Conservation (phyloP, 208 protist species). For the Trypanosoma lewisi region DNA sequence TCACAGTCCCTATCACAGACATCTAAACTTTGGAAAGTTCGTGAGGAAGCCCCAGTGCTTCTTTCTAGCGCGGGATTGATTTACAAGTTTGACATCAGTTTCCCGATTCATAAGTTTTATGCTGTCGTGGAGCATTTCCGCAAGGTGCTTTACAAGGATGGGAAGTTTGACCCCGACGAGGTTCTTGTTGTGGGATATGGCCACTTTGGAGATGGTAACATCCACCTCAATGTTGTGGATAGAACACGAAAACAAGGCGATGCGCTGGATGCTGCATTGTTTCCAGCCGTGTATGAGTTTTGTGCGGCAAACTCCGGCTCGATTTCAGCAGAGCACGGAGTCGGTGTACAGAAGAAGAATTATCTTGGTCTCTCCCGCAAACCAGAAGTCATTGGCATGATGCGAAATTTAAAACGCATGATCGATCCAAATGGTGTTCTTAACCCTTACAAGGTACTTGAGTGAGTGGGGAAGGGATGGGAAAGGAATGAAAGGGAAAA, state of each 20-base stretch:
- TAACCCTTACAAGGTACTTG: constrained; percentile 94
- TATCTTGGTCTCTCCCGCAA: constrained; percentile 85
- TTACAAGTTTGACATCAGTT: constrained; percentile 82
- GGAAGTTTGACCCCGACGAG: constrained; percentile 52
- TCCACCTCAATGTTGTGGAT: constrained; percentile 95
- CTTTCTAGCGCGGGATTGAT: constrained; percentile 50
- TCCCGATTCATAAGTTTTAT: constrained; percentile 82
- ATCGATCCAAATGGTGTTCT: constrained; percentile 96
- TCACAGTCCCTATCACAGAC: constrained; percentile 59
- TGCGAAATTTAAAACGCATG: constrained; percentile 85
- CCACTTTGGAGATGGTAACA: constrained; percentile 96
- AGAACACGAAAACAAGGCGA: constrained; percentile 43
- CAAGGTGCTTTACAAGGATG: constrained; percentile 49
- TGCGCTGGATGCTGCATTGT: constrained; percentile 46
- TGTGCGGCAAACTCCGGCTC: constrained; percentile 68
- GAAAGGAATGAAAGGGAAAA: not conserved
- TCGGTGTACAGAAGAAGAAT: constrained; percentile 89
- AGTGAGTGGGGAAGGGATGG: not conserved
- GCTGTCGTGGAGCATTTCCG: constrained; percentile 74
- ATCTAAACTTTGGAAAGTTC: constrained; percentile 60
- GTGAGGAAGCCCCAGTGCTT: constrained; percentile 68
- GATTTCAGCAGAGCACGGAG: constrained; percentile 95
- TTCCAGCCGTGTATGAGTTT: constrained; percentile 73
- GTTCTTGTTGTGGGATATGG: constrained; percentile 91
- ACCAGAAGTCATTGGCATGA: constrained; percentile 69